These are phyloP conservation scores for Rubia tinctorum DNA, from an alignment of 305 asterid genomes.

Conservation along the genomic window DNA sequence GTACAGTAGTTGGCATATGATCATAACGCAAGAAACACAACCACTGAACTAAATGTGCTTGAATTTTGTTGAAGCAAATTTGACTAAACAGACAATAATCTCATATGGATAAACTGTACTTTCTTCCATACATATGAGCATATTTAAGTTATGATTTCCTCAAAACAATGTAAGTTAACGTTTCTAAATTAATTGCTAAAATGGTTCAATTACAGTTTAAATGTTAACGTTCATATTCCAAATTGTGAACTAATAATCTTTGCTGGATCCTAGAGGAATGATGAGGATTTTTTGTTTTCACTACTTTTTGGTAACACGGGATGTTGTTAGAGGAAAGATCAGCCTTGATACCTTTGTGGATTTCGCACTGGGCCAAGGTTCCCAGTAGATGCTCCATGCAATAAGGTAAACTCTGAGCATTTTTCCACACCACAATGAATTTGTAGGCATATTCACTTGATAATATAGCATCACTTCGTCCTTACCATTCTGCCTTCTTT, in stretches of 20 bases:
- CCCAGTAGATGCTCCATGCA: conserved; percentile 91
- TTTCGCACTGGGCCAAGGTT: not conserved
- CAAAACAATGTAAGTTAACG: too few relatives aligned
- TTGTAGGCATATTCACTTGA: conserved; percentile 10
- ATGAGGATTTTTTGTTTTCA: not conserved
- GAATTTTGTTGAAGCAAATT: too few relatives aligned
- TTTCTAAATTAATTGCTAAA: too few relatives aligned
- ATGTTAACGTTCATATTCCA: not conserved
- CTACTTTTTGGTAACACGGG: not conserved
- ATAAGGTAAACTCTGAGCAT: conserved; percentile 56
- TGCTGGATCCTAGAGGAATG: not conserved
- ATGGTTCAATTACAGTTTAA: too few relatives aligned
- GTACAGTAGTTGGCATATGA: too few relatives aligned
- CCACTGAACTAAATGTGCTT: too few relatives aligned
- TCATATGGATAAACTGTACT: too few relatives aligned
- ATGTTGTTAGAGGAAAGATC: conserved; percentile 7
- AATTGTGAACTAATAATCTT: not conserved
- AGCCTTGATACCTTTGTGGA: too few relatives aligned
- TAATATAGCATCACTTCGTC: not conserved
- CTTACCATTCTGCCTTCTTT: not conserved
- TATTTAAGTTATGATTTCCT: too few relatives aligned
- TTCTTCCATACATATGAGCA: too few relatives aligned
- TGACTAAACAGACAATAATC: too few relatives aligned
- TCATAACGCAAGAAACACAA: too few relatives aligned
- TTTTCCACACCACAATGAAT: conserved; percentile 8